These are phyloP conservation scores for Pulicaria dysenterica DNA, from an alignment of 129 eudicot species.

Conservation along the genomic window DNA sequence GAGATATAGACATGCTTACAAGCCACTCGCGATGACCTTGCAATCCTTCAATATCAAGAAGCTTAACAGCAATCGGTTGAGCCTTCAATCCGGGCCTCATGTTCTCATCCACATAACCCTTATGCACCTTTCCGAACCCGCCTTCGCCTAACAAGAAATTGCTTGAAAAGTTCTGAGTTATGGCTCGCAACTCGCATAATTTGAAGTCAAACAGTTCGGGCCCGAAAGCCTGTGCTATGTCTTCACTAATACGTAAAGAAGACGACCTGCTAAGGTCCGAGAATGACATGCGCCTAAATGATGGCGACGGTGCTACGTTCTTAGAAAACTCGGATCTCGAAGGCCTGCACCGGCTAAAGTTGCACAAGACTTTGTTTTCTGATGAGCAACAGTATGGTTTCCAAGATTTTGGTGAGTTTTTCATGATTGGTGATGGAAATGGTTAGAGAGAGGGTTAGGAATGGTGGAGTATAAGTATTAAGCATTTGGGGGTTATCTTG, in stretches of 20 bases:
- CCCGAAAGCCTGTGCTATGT: constrained; percentile 75
- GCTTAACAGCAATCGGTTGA: constrained; percentile 96
- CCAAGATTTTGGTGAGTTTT: constrained; percentile 65
- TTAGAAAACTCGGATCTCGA: constrained; percentile 62
- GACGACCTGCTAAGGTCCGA: constrained; percentile 77
- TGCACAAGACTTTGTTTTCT: constrained; percentile 58
- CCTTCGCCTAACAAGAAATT: constrained; percentile 89
- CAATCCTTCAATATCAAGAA: constrained; percentile 91
- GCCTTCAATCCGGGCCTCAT: constrained; percentile 77
- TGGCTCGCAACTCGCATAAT: constrained; percentile 59
- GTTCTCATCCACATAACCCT: constrained; percentile 80
- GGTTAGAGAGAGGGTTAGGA: constrained; percentile 27
- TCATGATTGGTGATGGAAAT: constrained; percentile 36
- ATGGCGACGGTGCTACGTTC: constrained; percentile 69
- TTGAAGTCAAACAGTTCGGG: constrained; percentile 85
- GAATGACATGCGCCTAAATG: constrained; percentile 73
- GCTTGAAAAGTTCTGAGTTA: constrained; percentile 80
- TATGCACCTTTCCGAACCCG: constrained; percentile 92
- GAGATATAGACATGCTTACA: constrained; percentile 48
- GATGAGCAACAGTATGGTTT: constrained; percentile 81
- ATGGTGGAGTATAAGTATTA: constrained; percentile 28
- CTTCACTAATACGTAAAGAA: constrained; percentile 75
- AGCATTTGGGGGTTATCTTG: constrained; percentile 29
- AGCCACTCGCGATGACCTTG: constrained; percentile 99
- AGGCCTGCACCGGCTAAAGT: constrained; percentile 66